Evolutionary conservation across 2,329 filamentous ascomycete genomes (phyloP).

Genomic region (Aspergillus ochraceus): DNA sequence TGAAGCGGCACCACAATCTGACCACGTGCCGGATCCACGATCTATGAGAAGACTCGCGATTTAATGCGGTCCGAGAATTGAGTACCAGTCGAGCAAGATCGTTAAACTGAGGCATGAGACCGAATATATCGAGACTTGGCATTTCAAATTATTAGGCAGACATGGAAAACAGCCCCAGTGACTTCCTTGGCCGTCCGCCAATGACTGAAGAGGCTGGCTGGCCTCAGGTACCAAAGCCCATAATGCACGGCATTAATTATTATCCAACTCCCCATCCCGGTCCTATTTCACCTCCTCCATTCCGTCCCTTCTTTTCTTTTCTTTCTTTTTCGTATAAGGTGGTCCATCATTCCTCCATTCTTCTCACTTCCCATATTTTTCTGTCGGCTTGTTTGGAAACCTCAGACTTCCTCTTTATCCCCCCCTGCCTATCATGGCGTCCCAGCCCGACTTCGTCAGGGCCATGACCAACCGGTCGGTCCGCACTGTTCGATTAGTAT

Average conservation of each 20-base stretch:
- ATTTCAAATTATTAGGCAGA: neutral
- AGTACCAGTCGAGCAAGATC: neutral
- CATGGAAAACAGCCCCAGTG: neutral
- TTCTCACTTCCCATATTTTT: neutral
- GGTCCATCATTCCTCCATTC: neutral
- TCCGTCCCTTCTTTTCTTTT: neutral
- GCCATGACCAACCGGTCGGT: constrained; percentile 80
- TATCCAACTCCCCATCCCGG: neutral
- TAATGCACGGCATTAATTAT: neutral
- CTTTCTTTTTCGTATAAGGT: neutral
- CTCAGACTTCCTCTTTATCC: constrained; percentile 4
- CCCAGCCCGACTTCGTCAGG: constrained; percentile 37
- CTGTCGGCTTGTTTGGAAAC: neutral
- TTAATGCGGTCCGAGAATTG: neutral
- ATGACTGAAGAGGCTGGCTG: neutral
- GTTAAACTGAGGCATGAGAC: neutral
- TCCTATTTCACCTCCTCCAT: neutral
- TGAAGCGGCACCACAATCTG: neutral
- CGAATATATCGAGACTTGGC: neutral
- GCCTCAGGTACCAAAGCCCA: neutral
- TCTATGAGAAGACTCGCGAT: neutral
- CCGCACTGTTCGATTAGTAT: constrained; percentile 80
- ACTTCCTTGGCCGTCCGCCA: neutral
- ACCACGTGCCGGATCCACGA: neutral
- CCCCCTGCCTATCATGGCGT: constrained; percentile 29